Conservation (phyloP, 768 basidiomycete genomes). For the Russula olivacea region DNA sequence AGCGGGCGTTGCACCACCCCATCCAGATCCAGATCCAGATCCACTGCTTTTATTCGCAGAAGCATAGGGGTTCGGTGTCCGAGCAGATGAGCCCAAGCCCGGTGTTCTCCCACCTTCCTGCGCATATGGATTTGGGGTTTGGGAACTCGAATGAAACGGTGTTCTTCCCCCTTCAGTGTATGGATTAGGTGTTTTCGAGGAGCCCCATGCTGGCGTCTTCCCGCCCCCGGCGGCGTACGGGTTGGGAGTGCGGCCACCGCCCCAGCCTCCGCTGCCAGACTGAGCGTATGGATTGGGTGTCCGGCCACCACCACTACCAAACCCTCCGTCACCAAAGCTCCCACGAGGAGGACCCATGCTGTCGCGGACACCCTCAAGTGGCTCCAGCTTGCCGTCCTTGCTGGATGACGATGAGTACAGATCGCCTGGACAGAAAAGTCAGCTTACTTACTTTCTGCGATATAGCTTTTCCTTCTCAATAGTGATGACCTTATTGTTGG, state of each 20-base stretch:
- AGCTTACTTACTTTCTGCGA: conserved; percentile 55
- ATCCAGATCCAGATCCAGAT: conserved; percentile 47
- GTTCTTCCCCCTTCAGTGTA: conserved; percentile 60
- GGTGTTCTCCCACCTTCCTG: conserved; percentile 45
- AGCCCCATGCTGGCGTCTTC: conserved; percentile 26
- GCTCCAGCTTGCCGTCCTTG: conserved; percentile 49
- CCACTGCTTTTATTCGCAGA: conserved; percentile 30
- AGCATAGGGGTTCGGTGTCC: conserved; percentile 52
- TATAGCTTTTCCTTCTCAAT: conserved; percentile 77
- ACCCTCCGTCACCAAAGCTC: conserved; percentile 23
- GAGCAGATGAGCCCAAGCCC: conserved; percentile 44
- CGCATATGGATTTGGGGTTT: conserved; percentile 69
- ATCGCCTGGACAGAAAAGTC: not conserved
- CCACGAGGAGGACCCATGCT: conserved; percentile 36
- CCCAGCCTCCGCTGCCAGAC: conserved; percentile 26
- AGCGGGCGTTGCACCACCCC: conserved; percentile 32
- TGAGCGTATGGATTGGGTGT: conserved; percentile 19
- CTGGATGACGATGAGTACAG: conserved; percentile 33
- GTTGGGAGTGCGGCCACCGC: conserved; percentile 32
- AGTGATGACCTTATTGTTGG: conserved; percentile 83
- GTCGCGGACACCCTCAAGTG: conserved; percentile 38
- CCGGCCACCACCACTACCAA: conserved; percentile 17
- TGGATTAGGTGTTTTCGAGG: conserved; percentile 58
- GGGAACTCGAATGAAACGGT: conserved; percentile 58
- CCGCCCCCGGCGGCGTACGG: conserved; percentile 35